These are phyloP conservation scores for Ascoidea rubescens DNA, from an alignment of 805 yeast species.

Conservation along the genomic window DNA sequence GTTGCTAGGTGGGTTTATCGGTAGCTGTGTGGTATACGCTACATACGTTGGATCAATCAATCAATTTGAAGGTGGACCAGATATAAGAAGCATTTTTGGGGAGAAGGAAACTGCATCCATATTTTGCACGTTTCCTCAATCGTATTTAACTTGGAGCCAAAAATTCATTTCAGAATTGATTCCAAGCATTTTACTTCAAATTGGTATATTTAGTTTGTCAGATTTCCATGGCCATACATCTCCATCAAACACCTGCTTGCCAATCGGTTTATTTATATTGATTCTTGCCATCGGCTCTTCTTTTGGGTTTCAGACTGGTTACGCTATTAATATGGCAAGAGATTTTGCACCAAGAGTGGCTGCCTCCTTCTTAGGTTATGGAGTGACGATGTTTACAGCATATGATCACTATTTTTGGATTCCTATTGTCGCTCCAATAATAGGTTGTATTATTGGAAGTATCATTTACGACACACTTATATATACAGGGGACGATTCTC, in stretches of 20 bases:
- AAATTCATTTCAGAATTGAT: constrained; percentile 35
- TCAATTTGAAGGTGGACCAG: constrained; percentile 21
- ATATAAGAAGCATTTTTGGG: constrained; percentile 15
- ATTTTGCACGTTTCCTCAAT: constrained; percentile 31
- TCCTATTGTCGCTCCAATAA: constrained; percentile 34
- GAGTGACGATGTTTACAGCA: constrained; percentile 23
- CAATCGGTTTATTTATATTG: constrained; percentile 30
- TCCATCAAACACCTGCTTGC: constrained; percentile 30
- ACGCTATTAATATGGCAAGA: constrained; percentile 40
- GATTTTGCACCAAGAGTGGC: constrained; percentile 42
- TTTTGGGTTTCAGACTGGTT: constrained; percentile 38
- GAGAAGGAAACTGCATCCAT: constrained; percentile 25
- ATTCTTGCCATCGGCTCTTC: constrained; percentile 33
- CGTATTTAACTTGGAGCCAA: constrained; percentile 25
- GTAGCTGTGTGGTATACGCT: constrained; percentile 31
- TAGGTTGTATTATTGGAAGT: constrained; percentile 36
- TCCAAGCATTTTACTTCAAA: constrained; percentile 28
- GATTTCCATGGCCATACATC: constrained; percentile 29
- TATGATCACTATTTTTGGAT: constrained; percentile 38
- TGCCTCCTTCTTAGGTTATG: constrained; percentile 32
- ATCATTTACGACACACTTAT: constrained; percentile 35
- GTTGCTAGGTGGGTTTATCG: constrained; percentile 32
- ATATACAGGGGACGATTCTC: constrained; percentile 38
- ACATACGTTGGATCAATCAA: constrained; percentile 27
- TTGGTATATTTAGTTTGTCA: constrained; percentile 35